Evolutionary conservation across 2,329 filamentous ascomycete genomes (phyloP), one percentile per base, ranked within the genome.

Genomic region (Alternaria sp.): DNA sequence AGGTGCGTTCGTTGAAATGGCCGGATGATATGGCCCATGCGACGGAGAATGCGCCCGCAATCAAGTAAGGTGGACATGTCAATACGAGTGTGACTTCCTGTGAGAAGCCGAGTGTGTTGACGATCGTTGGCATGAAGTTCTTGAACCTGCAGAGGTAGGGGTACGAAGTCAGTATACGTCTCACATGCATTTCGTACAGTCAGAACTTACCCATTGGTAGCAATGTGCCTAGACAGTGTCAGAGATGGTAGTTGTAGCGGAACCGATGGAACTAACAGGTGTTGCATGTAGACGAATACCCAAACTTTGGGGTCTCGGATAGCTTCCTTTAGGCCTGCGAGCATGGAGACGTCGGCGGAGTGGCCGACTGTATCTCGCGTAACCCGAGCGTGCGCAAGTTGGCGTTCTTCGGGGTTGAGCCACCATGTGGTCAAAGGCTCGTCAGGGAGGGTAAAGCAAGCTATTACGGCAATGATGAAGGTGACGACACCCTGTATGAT

Each of bases 21-120:
- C 79, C 79, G 11, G 80, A 81, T 5, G 74, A 76, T 49, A 75
- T 77, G 3, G 73, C 76, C 30, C 76, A 69, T 8, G 67, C 57
- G 47, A 82, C 76, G 70, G 51, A 53, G 17, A 61, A 45, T 15
- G 32, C 58, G 15, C 58, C 51, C 11, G 58, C 67, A 25, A 75
- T 63, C 0, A 75, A 65, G 1, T 65, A 70, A 4, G 71, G 72
- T 12, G 72, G 74, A 4, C 64, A 65, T 5, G 85, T 86, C 61
- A 87, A 81, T 11, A 85, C 79, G 0, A 87, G 79, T 0, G 85
- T 86, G 51, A 85, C 79, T 2, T 83, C 86, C 0, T 76, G 81
- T 61, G 76, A 80, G 74, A 85, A 86, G 0, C 83, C 83, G 0
- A 87, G 79, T 0, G 83, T 84, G 60, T 82, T 78, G 61, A 86